Conservation (phyloP, 1,284 basidiomycete genomes). For the Moniliophthora roreri region DNA sequence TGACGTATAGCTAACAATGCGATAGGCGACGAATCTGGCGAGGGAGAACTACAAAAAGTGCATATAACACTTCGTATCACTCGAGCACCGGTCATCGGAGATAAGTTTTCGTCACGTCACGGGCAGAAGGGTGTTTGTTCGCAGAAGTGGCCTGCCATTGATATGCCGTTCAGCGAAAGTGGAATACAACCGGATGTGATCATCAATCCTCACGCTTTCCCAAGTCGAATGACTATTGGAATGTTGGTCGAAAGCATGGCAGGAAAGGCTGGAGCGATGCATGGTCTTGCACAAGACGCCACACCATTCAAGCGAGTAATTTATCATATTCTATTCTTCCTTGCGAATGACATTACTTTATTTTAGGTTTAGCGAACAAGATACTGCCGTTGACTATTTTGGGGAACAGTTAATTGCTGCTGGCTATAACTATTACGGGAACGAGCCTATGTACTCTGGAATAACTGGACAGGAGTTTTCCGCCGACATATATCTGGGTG, state of each 20-base stretch:
- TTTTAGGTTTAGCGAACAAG: conserved; percentile 88
- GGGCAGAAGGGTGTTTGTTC: conserved; percentile 99
- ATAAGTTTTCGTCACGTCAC: conserved; percentile 99
- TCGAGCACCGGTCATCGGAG: conserved; percentile 95
- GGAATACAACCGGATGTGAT: conserved; percentile 99
- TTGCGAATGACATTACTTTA: conserved; percentile 18
- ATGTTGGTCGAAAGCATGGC: conserved; percentile 99
- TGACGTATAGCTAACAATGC: conserved; percentile 1
- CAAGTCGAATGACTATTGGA: conserved; percentile 99
- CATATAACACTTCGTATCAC: conserved; percentile 94
- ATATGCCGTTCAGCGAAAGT: conserved; percentile 99
- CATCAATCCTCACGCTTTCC: conserved; percentile 99
- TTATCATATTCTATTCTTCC: conserved; percentile 15
- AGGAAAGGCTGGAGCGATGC: conserved; percentile 97
- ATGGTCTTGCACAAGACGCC: conserved; percentile 96
- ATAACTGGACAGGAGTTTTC: conserved; percentile 98
- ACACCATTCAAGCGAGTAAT: conserved; percentile 96
- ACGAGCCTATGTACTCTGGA: conserved; percentile 99
- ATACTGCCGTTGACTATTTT: conserved; percentile 96
- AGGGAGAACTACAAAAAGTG: conserved; percentile 89
- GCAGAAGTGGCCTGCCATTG: conserved; percentile 97
- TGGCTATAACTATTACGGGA: conserved; percentile 99
- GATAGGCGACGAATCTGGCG: conserved; percentile 82
- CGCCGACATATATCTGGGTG: conserved; percentile 97
- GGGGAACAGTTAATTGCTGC: conserved; percentile 92